Evolutionary conservation across 805 yeast genomes (phyloP).

Genomic region (Wickerhamiella sorbophila): DNA sequence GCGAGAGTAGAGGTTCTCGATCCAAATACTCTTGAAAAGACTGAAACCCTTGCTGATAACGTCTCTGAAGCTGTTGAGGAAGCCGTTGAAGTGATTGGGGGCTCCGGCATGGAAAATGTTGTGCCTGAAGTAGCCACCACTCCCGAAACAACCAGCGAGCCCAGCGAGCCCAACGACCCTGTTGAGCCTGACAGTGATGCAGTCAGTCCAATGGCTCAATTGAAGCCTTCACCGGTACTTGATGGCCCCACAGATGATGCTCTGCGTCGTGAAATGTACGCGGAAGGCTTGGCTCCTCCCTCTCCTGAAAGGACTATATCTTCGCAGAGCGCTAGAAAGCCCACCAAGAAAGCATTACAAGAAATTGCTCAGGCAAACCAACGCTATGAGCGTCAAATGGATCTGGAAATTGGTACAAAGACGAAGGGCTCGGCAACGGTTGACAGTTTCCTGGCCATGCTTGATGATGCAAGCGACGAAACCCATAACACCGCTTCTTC

Average conservation of each 20-base stretch:
- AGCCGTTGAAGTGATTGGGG: not conserved
- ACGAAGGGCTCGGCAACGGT: constrained; percentile 8
- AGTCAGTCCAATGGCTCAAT: not conserved
- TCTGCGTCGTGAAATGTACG: not conserved
- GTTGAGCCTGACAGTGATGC: not conserved
- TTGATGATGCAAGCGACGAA: constrained; percentile 3
- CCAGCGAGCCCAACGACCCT: not conserved
- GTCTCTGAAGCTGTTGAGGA: not conserved
- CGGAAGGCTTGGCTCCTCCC: constrained; percentile 1
- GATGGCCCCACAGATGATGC: not conserved
- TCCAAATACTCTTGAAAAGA: too few relatives aligned
- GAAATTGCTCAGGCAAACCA: constrained; percentile 10
- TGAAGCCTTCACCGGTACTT: not conserved
- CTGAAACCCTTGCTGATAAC: not conserved
- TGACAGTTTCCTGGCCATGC: constrained; percentile 10
- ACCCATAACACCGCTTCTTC: not conserved
- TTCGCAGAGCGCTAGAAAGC: not conserved
- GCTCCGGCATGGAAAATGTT: not conserved
- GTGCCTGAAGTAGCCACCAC: not conserved
- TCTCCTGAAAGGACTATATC: not conserved
- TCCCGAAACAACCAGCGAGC: not conserved
- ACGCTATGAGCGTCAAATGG: constrained; percentile 9
- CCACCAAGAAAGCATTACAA: constrained; percentile 1
- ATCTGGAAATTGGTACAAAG: constrained; percentile 9
- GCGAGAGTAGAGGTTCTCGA: not conserved